Conservation (phyloP, 495 filamentous ascomycete genomes). For the Astrothelium subdiscretum region DNA sequence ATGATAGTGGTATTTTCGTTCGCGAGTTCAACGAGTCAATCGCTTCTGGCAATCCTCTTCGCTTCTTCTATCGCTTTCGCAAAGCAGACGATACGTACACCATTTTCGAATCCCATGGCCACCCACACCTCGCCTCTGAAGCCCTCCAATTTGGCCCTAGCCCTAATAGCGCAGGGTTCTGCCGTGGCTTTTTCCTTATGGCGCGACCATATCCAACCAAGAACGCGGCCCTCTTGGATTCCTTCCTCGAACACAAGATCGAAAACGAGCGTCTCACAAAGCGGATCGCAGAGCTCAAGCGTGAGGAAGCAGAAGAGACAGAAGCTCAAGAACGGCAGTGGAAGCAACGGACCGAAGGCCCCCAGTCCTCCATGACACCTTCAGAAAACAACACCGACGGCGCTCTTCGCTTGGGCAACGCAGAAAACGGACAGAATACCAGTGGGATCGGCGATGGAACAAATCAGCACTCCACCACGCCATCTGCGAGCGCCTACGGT, state of each 20-base stretch:
- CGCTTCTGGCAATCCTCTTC: constrained; percentile 61
- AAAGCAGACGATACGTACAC: constrained; percentile 61
- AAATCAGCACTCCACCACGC: background rate
- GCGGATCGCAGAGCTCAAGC: constrained; percentile 71
- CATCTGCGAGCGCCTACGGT: constrained; percentile 22
- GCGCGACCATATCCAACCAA: constrained; percentile 83
- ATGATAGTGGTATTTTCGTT: constrained; percentile 76
- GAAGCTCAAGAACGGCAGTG: constrained; percentile 39
- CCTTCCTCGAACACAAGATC: constrained; percentile 94
- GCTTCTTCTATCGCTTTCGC: constrained; percentile 82
- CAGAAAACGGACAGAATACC: background rate
- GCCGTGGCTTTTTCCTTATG: constrained; percentile 89
- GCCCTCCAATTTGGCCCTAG: constrained; percentile 40
- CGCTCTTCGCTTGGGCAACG: constrained; percentile 2
- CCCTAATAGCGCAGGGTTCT: constrained; percentile 50
- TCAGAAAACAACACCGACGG: constrained; percentile 30
- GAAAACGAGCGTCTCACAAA: constrained; percentile 84
- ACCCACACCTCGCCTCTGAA: constrained; percentile 76
- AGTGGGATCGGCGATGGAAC: background rate
- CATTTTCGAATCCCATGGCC: constrained; percentile 83
- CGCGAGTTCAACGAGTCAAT: constrained; percentile 89
- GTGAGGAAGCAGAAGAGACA: constrained; percentile 74
- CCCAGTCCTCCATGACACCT: constrained; percentile 38
- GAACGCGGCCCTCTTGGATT: constrained; percentile 74
- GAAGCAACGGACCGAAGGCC: constrained; percentile 41